Evolutionary conservation across 2,329 filamentous ascomycete genomes (phyloP), one percentile per base, ranked within the genome.

Genomic region (Aspergillus eucalypticola): DNA sequence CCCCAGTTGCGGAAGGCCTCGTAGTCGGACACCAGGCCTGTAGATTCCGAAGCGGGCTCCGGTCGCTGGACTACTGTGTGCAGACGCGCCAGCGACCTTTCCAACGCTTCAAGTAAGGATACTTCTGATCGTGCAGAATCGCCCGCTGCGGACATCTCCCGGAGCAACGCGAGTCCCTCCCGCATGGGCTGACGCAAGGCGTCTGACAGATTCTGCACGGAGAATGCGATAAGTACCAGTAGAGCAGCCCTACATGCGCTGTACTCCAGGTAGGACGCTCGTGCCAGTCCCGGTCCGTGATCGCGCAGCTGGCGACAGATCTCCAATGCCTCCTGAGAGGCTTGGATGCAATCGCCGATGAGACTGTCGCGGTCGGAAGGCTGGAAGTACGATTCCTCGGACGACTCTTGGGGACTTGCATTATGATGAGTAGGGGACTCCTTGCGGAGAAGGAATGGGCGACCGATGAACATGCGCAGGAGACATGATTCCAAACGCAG

Each of bases 381-480:
- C 2, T 42, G 46, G 41, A 17, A 23, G 19, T 21, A 39, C 7
- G 29, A 1, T 17, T 4, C 3, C 29, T 35, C 32, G 1, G 32
- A 38, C 13, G 2, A 41, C 7, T 13, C 5, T 4, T 17, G 29
- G 3, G 39, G 35, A 32, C 60, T 56, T 3, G 58, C 54, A 39
- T 10, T 27, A 25, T 32, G 25, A 8, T 27, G 52, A 0, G 56
- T 2, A 39, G 56, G 41, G 46, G 50, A 51, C 63, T 29, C 46
- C 15, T 50, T 29, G 8, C 46, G 46, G 32, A 82, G 76, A 39
- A 83, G 76, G 58, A 83, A 83, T 4, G 78, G 77, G 5, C 81
- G 75, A 7, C 81, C 81, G 46, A 80, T 73, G 55, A 81, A 83
- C 73, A 83, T 81, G 53, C 79, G 78, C 11, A 81, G 71, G 39